phyloP scores from a whole-genome alignment of 768 basidiomycete genomes.

The Strobilomyces dryophilus region DNA sequence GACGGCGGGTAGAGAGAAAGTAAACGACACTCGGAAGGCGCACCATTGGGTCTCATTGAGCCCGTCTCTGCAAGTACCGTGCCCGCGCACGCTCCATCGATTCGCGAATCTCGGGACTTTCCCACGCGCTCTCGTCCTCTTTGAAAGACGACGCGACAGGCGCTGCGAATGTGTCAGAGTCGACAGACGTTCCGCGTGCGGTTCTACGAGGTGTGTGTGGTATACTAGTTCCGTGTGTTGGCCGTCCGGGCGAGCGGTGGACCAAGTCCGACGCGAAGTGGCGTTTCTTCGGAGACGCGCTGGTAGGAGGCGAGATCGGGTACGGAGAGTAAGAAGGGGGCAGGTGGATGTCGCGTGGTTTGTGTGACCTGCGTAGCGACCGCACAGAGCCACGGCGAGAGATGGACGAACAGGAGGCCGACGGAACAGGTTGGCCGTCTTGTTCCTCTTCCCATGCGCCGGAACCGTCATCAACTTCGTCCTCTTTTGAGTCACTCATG shows the following conservation, averaged over 20 bases:
- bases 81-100: constrained; percentile 68
- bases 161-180: constrained; percentile 26
- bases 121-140: constrained; percentile 51
- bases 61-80: constrained; percentile 16
- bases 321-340: constrained; percentile 28
- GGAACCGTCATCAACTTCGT: constrained; percentile 72
- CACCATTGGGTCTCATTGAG: constrained; percentile 6
- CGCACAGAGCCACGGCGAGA: constrained; percentile 27
- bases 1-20: not conserved
- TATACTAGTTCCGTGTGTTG: constrained; percentile 8
- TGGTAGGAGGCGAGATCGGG: constrained; percentile 24
- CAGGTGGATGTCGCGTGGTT: constrained; percentile 23
- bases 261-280: constrained; percentile 26
- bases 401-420: constrained; percentile 12
- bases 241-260: constrained; percentile 23
- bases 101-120: constrained; percentile 64
- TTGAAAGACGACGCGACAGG: constrained; percentile 23
- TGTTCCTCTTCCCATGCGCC: constrained; percentile 73
- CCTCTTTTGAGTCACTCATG: constrained; percentile 68
- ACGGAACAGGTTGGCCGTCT: not conserved
- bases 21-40: not conserved
- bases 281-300: constrained; percentile 33
- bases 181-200: constrained; percentile 33
- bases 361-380: constrained; percentile 21
- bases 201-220: constrained; percentile 15